Base-by-base conservation (phyloP, 1,139 yeast genomes). In the Pichia sp. region DNA sequence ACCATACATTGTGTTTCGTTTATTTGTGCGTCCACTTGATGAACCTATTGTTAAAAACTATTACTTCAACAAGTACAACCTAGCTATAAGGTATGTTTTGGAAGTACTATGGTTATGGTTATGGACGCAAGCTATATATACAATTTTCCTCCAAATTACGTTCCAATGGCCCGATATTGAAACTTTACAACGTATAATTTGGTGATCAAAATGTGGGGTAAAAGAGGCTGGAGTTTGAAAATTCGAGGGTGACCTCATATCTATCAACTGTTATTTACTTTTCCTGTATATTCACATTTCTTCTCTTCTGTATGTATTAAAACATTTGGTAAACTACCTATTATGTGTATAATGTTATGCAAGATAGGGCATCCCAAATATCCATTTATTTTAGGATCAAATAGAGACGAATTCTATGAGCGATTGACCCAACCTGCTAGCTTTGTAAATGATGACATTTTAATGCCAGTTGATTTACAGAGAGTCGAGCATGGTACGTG, bases 401-500 rank as follows among this genome's bases (percentile, higher is more conserved):
- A 91, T 57, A 62, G 97, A 38, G 98, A 91, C 57, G 97, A 91
- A 59, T 84, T 66, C 54, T 78, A 82, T 55, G 71, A 68, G 38
- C 64, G 97, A 38, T 80, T 84, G 4, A 89, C 97, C 0, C 70
- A 72, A 45, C 59, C 61, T 14, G 94, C 93, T 1, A 62, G 69
- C n/a, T 68, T 72, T 55, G 66, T 76, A 12, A 25, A 33, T 3
- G 35, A 40, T 14, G 55, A 63, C 28, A 62, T 84, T 3, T 58
- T 88, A 11, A 74, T 84, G 5, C 97, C 97, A 0, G 64, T 71
- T 28, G 98, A 91, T 59, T 58, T 83, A 51, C 88, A 81, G 1
- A 64, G 91, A 39, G 63, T 67, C 1, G 89, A 79, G 48, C 86
- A 77, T 52, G 97, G 98, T 0, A 84, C 96, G 0, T 91, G 98